Percentiles rank a stretch among this genome's conserved stretches.
phyloP scores from a whole-genome alignment of 2,329 filamentous ascomycete genomes.

The Claviceps africana region DNA sequence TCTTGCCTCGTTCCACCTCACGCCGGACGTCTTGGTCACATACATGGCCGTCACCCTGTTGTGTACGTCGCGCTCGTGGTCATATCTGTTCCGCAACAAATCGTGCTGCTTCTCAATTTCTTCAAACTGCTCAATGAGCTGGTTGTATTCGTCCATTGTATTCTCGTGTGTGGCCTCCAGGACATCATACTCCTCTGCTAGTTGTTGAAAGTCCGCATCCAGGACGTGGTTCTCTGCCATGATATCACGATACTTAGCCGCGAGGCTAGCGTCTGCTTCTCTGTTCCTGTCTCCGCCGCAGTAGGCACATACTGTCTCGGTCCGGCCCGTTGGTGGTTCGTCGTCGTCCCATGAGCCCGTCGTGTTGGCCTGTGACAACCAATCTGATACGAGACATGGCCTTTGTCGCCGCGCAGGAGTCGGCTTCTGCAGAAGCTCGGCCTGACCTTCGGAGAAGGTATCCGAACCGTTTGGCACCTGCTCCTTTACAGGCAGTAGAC shows the following conservation, averaged over 20 bases:
- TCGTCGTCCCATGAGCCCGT: not conserved
- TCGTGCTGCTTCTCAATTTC: not conserved
- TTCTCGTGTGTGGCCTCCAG: not conserved
- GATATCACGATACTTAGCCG: not conserved
- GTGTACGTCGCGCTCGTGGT: not conserved
- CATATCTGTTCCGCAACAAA: not conserved
- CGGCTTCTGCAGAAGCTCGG: not conserved
- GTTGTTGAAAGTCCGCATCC: not conserved
- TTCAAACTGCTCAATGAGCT: not conserved
- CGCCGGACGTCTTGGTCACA: not conserved
- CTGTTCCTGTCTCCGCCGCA: not conserved
- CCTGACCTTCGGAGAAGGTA: constrained; percentile 1
- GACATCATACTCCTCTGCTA: not conserved
- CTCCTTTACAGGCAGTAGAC: not conserved
- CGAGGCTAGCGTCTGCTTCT: not conserved
- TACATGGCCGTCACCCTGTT: constrained; percentile 1
- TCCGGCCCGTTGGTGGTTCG: too few relatives aligned
- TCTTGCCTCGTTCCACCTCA: not conserved
- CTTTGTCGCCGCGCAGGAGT: not conserved
- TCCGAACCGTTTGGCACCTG: not conserved
- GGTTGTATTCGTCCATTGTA: not conserved
- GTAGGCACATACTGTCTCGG: not conserved
- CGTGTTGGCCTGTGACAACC: not conserved
- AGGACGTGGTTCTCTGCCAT: not conserved
- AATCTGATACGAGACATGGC: not conserved